Base-by-base conservation (phyloP, 192 early-diverging fungal genomes). In the Coemansia sp. region DNA sequence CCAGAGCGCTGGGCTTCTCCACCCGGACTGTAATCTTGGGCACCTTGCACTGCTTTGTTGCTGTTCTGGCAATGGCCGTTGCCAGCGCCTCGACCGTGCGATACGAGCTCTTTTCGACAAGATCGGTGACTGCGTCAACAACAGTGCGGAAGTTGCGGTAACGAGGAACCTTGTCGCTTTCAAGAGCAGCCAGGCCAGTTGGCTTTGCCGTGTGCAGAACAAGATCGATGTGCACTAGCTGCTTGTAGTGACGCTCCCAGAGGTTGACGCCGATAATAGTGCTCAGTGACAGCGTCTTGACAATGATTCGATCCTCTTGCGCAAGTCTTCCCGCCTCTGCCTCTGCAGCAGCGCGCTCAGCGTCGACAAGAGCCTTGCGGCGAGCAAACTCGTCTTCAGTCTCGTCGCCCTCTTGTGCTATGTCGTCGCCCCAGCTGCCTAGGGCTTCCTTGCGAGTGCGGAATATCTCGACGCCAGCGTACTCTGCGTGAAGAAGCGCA, bases 21-120 rank as follows among this genome's bases (percentile, higher is more conserved):
- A 96, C 86, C 53, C 87, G 85, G 50, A 98, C 89, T 0, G 91
- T 91, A 47, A 98, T 90, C 81, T 94, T 96, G 68, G 89, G 88
- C 6, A 96, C 90, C 63, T 92, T 84, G 73, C 93, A 97, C 61
- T 90, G 86, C 64, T 87, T 85, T 52, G 95, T 83, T 22, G 90
- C 86, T 18, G 92, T 84, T 27, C 88, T 80, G 12, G 95, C 95
- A 8, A 96, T 84, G 12, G 89, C 88, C 3, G 90, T 89, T 20
- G 90, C 91, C 73, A 98, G 88, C 8, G 94, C 95, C 84, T 99
- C 98, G n/a, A 98, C 84, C 3, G 98, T 99, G 79, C 94, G 92
- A 84, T 92, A 99, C 4, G 83, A 85, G 15, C 94, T 93, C 24
- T 87, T 79, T 71, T 97, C 98, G 22, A 97, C 94, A 59, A 91